Percentiles rank a stretch among this genome's conserved stretches.
Evolutionary conservation across 306 rosid genomes (phyloP).

Genomic region (Lotus japonicus): DNA sequence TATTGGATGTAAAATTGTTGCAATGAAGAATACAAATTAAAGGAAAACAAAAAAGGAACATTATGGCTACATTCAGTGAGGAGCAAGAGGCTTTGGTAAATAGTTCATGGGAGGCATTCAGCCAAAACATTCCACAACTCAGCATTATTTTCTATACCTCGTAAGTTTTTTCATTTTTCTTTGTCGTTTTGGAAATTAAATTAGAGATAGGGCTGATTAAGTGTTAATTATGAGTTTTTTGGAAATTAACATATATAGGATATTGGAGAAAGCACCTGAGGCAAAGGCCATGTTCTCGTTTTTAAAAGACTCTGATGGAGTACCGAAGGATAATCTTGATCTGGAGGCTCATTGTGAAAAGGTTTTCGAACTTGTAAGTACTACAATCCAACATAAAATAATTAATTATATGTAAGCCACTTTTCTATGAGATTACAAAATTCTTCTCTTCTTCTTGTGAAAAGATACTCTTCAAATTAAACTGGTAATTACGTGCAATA

Average conservation of each 20-base stretch:
- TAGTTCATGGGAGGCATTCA: conserved; percentile 13
- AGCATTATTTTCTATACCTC: conserved; percentile 22
- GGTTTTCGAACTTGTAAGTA: conserved; percentile 25
- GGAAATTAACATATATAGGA: neutral
- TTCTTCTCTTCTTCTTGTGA: too few species aligned
- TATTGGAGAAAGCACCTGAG: conserved; percentile 25
- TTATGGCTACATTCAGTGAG: conserved; percentile 15
- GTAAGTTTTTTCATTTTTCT: neutral
- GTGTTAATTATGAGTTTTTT: neutral
- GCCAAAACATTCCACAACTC: conserved; percentile 3
- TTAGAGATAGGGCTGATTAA: too few species aligned
- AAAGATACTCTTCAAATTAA: too few species aligned
- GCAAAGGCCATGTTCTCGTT: conserved; percentile 25
- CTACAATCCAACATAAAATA: neutral
- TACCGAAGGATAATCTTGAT: conserved; percentile 1
- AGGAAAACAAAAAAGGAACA: neutral
- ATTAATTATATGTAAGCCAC: too few species aligned
- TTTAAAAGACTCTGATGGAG: conserved; percentile 2
- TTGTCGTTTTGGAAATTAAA: neutral
- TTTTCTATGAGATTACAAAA: too few species aligned
- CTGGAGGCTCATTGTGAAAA: conserved; percentile 17
- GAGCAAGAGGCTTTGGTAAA: conserved; percentile 16
- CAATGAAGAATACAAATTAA: neutral
- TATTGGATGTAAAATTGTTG: neutral
- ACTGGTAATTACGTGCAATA: too few species aligned